These are phyloP conservation scores for Penicillium brevicompactum DNA, from an alignment of 2,329 filamentous ascomycete genomes.

Conservation along the genomic window DNA sequence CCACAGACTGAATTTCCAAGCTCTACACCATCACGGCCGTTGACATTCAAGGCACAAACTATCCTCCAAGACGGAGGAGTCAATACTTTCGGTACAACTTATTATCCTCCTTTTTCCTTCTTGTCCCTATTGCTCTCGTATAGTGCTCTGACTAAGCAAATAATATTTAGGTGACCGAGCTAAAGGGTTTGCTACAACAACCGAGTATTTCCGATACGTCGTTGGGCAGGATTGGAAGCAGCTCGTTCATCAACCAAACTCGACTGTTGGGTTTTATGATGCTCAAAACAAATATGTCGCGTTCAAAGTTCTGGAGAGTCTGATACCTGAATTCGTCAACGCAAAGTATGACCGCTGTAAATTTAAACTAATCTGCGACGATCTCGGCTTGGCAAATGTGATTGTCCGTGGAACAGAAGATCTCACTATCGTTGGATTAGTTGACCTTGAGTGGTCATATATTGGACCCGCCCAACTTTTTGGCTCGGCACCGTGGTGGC, in stretches of 20 bases:
- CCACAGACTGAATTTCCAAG: slow-evolving; percentile 17
- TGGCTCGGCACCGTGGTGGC: slow-evolving; percentile 40
- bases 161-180: slow-evolving; percentile 25
- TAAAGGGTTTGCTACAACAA: slow-evolving; percentile 32
- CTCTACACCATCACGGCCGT: slow-evolving; percentile 23
- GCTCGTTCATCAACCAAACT: slow-evolving; percentile 39
- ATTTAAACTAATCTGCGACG: slow-evolving; percentile 44
- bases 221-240: slow-evolving; percentile 36
- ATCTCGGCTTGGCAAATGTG: slow-evolving; percentile 41
- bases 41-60: slow-evolving; percentile 37
- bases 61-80: slow-evolving; percentile 37
- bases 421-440: slow-evolving; percentile 37
- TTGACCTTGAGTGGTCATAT: slow-evolving; percentile 44
- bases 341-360: slow-evolving; percentile 28
- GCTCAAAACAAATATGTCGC: slow-evolving; percentile 31
- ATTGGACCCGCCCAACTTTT: slow-evolving; percentile 41
- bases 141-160: slow-evolving; percentile 17
- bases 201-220: slow-evolving; percentile 37
- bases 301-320: slow-evolving; percentile 30
- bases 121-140: not conserved
- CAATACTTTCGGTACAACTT: slow-evolving; percentile 26
- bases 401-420: slow-evolving; percentile 38
- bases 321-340: slow-evolving; percentile 29
- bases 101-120: not conserved
- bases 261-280: slow-evolving; percentile 27